Conservation (phyloP, 768 basidiomycete genomes). For the Termitomyces sp. region DNA sequence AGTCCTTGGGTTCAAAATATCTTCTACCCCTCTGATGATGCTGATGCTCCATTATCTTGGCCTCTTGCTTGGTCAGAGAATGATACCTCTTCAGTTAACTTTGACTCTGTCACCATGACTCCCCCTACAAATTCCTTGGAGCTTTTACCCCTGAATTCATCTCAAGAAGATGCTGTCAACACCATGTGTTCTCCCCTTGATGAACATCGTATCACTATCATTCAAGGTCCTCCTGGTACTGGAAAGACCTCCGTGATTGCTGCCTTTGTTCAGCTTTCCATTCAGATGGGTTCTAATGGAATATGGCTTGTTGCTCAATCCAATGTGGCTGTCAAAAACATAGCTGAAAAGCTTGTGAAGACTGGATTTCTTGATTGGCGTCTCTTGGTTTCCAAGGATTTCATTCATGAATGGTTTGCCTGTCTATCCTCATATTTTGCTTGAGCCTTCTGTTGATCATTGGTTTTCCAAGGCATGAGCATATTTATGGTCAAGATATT, state of each 20-base stretch:
- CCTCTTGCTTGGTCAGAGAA: slow-evolving; percentile 32
- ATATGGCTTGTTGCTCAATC: slow-evolving; percentile 85
- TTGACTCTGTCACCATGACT: neutral
- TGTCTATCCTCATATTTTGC: neutral
- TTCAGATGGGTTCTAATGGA: slow-evolving; percentile 36
- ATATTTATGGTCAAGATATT: slow-evolving; percentile 53
- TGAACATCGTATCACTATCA: slow-evolving; percentile 34
- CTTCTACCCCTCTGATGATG: slow-evolving; percentile 32
- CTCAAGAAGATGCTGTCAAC: slow-evolving; percentile 46
- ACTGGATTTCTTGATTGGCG: slow-evolving; percentile 54
- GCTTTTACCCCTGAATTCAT: slow-evolving; percentile 34
- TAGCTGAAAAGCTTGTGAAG: slow-evolving; percentile 72
- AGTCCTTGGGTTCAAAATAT: slow-evolving; percentile 51
- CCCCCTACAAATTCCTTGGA: neutral
- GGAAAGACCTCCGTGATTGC: slow-evolving; percentile 77
- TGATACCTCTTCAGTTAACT: neutral
- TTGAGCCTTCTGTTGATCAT: neutral
- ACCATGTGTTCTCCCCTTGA: slow-evolving; percentile 39
- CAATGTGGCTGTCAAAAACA: slow-evolving; percentile 88
- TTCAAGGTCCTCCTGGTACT: slow-evolving; percentile 64
- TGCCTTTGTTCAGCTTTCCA: slow-evolving; percentile 49
- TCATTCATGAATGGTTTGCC: slow-evolving; percentile 60
- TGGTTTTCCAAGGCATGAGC: slow-evolving; percentile 66
- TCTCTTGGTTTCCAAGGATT: slow-evolving; percentile 68
- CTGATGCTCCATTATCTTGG: slow-evolving; percentile 28